A percentile compares a stretch with the other conserved stretches of the same genome.
These are phyloP conservation scores for Leccinum proliferum DNA, from an alignment of 1,284 basidiomycete species.

Conservation along the genomic window DNA sequence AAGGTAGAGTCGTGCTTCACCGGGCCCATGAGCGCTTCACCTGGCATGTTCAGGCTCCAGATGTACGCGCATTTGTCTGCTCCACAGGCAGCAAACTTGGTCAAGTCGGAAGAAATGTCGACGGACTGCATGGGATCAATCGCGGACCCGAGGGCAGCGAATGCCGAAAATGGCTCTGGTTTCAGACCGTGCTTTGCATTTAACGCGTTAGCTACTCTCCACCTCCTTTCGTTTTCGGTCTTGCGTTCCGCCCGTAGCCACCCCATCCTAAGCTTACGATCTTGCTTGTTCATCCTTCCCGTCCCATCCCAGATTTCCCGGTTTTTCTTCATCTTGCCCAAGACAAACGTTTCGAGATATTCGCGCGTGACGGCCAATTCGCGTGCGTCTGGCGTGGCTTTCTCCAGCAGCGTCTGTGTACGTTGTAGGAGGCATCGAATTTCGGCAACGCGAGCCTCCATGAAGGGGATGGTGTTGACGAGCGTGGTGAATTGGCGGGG, in stretches of 20 bases:
- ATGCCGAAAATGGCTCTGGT: constrained; percentile 18
- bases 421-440: constrained; percentile 17
- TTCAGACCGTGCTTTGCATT: constrained; percentile 7
- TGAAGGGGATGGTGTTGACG: constrained; percentile 17
- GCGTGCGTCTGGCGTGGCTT: constrained; percentile 16
- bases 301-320: constrained; percentile 29
- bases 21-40: neutral
- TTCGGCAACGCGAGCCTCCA: constrained; percentile 21
- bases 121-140: neutral
- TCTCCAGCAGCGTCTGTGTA: constrained; percentile 12
- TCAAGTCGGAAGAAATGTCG: neutral
- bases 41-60: neutral
- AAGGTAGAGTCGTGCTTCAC: neutral
- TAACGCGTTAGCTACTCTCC: constrained; percentile 18
- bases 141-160: neutral
- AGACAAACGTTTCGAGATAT: constrained; percentile 19
- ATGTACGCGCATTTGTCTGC: neutral
- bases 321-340: constrained; percentile 26
- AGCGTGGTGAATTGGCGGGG: constrained; percentile 25
- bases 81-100: neutral
- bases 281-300: constrained; percentile 27
- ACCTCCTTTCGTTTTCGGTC: constrained; percentile 14
- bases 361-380: constrained; percentile 23
- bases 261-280: constrained; percentile 31
- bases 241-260: constrained; percentile 29